phyloP scores from a whole-genome alignment of 1,284 basidiomycete species.

The Xerocomus amazonicus region DNA sequence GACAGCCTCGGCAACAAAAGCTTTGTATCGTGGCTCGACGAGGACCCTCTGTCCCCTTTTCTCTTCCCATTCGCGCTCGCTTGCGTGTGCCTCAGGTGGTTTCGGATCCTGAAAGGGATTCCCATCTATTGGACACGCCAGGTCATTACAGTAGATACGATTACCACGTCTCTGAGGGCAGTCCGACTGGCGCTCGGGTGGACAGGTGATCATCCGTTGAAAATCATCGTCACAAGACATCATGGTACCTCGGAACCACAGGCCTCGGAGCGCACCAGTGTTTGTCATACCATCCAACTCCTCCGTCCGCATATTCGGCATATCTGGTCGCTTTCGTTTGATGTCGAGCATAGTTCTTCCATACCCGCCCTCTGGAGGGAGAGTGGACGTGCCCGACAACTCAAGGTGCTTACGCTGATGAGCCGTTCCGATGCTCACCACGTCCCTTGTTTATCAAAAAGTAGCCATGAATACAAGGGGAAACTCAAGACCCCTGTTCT shows the following conservation, averaged over 20 bases:
- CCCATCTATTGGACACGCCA: conserved; percentile 12
- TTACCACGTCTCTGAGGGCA: not conserved
- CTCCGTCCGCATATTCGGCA: conserved; percentile 4
- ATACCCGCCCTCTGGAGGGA: conserved; percentile 15
- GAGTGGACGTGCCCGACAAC: conserved; percentile 2
- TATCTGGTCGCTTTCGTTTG: conserved; percentile 14
- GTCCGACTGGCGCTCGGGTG: conserved; percentile 4
- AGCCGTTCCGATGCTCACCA: conserved; percentile 1
- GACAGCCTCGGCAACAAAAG: not conserved
- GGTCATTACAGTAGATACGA: conserved; percentile 9
- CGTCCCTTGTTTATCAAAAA: not conserved
- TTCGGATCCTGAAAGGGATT: conserved; percentile 2
- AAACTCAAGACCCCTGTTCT: conserved; percentile 8
- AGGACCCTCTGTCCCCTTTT: conserved; percentile 10
- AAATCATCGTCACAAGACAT: conserved; percentile 12
- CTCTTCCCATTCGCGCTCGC: conserved; percentile 16
- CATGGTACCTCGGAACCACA: not conserved
- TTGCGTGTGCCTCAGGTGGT: conserved; percentile 12
- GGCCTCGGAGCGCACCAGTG: conserved; percentile 5
- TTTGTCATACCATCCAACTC: conserved; percentile 4
- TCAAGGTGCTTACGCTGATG: conserved; percentile 6
- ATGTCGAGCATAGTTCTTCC: conserved; percentile 9
- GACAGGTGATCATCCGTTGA: conserved; percentile 3
- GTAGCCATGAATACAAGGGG: not conserved
- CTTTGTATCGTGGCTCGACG: conserved; percentile 1